Evolutionary conservation across 148 eudicot species (phyloP).

Genomic region (Talinum fruticosum): DNA sequence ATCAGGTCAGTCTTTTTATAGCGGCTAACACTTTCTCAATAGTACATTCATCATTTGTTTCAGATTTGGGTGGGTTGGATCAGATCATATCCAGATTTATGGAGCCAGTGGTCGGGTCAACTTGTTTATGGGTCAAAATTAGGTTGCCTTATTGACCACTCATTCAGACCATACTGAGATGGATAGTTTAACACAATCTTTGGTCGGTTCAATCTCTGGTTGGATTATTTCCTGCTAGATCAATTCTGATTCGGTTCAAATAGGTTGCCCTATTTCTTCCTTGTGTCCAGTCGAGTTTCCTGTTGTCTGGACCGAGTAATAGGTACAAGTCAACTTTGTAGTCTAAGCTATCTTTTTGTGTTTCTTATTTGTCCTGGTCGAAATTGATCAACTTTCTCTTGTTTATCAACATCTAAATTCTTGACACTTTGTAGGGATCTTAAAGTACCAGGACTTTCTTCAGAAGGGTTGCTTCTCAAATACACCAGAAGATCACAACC

Average conservation of each 20-base stretch:
- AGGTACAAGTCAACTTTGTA: background rate
- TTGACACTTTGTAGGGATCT: slow-evolving; percentile 58
- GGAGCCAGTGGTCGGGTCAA: background rate
- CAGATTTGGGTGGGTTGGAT: background rate
- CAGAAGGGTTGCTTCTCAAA: slow-evolving; percentile 87
- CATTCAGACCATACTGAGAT: background rate
- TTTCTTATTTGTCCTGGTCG: background rate
- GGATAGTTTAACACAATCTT: background rate
- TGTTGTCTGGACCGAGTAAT: background rate
- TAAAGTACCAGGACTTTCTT: slow-evolving; percentile 84
- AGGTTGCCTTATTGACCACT: background rate
- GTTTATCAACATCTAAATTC: background rate
- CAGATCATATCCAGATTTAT: background rate
- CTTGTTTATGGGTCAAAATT: background rate
- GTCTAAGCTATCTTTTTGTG: background rate
- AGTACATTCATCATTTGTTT: background rate
- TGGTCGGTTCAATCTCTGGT: background rate
- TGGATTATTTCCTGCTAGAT: background rate
- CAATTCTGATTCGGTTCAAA: too few relatives aligned
- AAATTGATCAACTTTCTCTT: background rate
- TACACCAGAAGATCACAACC: slow-evolving; percentile 96
- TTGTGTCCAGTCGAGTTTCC: background rate
- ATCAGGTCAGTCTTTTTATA: slow-evolving; percentile 50
- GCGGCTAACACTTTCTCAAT: background rate
- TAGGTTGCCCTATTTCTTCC: background rate